Percentiles rank a stretch among this genome's conserved stretches.
These are phyloP conservation scores for Fonsecaea multimorphosa DNA, from an alignment of 2,329 filamentous ascomycete species.

Conservation along the genomic window DNA sequence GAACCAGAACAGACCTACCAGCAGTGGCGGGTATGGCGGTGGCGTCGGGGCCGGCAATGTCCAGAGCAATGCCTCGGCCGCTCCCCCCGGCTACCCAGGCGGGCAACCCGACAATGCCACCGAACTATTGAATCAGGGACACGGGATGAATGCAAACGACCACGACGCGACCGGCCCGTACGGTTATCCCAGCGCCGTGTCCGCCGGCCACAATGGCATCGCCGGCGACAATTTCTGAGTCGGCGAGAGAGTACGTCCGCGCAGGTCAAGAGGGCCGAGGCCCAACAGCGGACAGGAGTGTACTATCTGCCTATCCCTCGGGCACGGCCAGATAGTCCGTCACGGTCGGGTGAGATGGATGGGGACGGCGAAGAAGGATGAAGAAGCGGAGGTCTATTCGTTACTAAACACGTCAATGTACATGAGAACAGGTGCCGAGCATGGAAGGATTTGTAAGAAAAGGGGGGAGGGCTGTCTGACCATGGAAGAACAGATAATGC, in stretches of 20 bases:
- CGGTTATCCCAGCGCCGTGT: slow-evolving; percentile 55
- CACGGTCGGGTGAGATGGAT: slow-evolving; percentile 17
- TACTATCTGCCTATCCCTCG: slow-evolving; percentile 35
- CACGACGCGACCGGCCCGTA: slow-evolving; percentile 52
- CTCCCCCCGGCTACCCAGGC: slow-evolving; percentile 44
- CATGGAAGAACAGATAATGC: slow-evolving; percentile 21
- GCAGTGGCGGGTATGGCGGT: slow-evolving; percentile 51
- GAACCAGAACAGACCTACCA: slow-evolving; percentile 64
- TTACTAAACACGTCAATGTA: slow-evolving; percentile 20
- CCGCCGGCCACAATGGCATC: slow-evolving; percentile 55
- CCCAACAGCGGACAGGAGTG: slow-evolving; percentile 33
- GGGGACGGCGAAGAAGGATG: slow-evolving; percentile 5
- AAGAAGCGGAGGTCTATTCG: slow-evolving; percentile 15
- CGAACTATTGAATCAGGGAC: slow-evolving; percentile 52
- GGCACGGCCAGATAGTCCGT: slow-evolving; percentile 29
- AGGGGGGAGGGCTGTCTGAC: slow-evolving; percentile 30
- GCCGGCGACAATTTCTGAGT: slow-evolving; percentile 52
- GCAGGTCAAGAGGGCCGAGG: slow-evolving; percentile 26
- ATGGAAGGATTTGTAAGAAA: slow-evolving; percentile 14
- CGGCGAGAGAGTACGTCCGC: slow-evolving; percentile 27
- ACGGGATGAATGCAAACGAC: slow-evolving; percentile 51
- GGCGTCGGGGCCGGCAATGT: slow-evolving; percentile 46
- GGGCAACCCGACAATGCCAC: slow-evolving; percentile 51
- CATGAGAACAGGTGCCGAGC: slow-evolving; percentile 13
- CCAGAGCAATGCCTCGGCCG: slow-evolving; percentile 43